A percentile compares a stretch with the other conserved stretches of the same genome.
phyloP scores from a whole-genome alignment of 2,329 filamentous ascomycete genomes.

The Colletotrichum acutatum region DNA sequence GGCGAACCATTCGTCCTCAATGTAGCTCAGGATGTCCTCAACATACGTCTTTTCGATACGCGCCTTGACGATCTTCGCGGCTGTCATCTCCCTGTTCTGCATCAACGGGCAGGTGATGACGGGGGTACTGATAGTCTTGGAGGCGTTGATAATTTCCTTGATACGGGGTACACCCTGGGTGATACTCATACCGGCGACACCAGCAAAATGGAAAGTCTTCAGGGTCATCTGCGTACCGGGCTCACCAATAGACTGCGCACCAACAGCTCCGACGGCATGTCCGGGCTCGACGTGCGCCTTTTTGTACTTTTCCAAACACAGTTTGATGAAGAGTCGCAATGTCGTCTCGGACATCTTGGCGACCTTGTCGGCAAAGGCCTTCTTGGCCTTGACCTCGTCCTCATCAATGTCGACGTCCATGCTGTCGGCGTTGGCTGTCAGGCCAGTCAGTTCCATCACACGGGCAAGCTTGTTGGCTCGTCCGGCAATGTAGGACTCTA shows the following conservation, averaged over 20 bases:
- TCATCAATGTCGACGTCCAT: conserved; percentile 42
- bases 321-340: conserved; percentile 78
- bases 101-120: conserved; percentile 89
- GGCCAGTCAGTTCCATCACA: conserved; percentile 31
- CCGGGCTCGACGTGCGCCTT: conserved; percentile 93
- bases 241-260: conserved; percentile 97
- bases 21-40: conserved; percentile 80
- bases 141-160: conserved; percentile 99
- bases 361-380: conserved; percentile 72
- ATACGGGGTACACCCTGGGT: conserved; percentile 99
- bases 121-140: conserved; percentile 91
- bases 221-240: conserved; percentile 99
- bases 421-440: conserved; percentile 34
- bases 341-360: conserved; percentile 85
- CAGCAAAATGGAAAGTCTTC: conserved; percentile 99
- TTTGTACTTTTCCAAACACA: conserved; percentile 91
- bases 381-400: conserved; percentile 42
- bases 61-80: conserved; percentile 90
- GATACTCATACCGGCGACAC: conserved; percentile 99
- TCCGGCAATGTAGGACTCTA: conserved; percentile 76
- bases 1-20: conserved; percentile 90
- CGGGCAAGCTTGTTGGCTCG: conserved; percentile 66
- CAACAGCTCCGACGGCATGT: conserved; percentile 94
- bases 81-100: conserved; percentile 78
- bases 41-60: conserved; percentile 96